Evolutionary conservation across 1,284 basidiomycete species (phyloP).

Genomic region (Cryptococcus amylolentus): DNA sequence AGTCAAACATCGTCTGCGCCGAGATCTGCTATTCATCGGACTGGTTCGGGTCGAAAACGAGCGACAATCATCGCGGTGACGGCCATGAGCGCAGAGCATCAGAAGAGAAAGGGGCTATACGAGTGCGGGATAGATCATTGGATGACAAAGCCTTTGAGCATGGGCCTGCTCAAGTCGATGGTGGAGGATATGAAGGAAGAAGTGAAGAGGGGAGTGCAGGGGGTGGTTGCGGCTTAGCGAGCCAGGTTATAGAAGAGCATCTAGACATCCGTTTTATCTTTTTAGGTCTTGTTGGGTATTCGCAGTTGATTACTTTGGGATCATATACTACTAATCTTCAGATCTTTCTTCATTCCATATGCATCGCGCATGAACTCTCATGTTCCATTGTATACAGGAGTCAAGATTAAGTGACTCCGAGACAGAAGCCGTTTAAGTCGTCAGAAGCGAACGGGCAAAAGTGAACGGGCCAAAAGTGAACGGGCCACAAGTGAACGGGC

Average conservation of each 20-base stretch:
- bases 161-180: conserved; percentile 12
- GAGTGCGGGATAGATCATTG: conserved; percentile 46
- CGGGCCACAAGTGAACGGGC: no score
- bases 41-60: neutral
- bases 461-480: no score
- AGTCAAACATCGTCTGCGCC: neutral
- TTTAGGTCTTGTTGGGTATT: no score
- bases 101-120: conserved; percentile 36
- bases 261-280: no score
- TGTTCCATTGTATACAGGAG: no score
- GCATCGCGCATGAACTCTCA: no score
- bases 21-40: neutral
- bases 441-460: no score
- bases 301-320: no score
- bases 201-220: neutral
- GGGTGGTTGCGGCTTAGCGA: neutral
- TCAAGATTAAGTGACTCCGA: no score
- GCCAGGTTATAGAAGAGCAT: neutral
- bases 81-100: conserved; percentile 41
- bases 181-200: conserved; percentile 18
- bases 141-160: conserved; percentile 41
- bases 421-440: no score
- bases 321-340: no score
- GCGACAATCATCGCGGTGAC: conserved; percentile 49
- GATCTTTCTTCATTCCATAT: no score